Percentiles rank a stretch among this genome's conserved stretches.
Conservation (phyloP, 2,329 filamentous ascomycete genomes). For the Colletotrichum liaoningense region DNA sequence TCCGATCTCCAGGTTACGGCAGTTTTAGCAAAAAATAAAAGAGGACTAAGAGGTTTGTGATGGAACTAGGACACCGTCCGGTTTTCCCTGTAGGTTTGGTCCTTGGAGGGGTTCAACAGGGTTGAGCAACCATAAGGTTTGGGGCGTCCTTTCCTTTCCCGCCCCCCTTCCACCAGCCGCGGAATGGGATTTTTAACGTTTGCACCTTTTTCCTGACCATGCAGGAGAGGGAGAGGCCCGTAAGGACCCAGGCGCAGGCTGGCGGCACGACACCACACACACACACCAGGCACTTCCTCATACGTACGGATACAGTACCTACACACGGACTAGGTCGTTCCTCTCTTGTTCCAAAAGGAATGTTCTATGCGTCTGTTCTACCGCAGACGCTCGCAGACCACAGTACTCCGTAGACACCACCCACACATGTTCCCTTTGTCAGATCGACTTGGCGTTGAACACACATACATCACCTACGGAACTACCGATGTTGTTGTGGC, state of each 20-base stretch:
- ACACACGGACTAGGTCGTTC: not conserved
- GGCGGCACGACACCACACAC: no score
- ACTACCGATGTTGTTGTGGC: not conserved
- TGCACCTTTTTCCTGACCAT: not conserved
- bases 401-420: not conserved
- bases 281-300: not conserved
- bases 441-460: not conserved
- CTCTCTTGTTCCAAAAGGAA: not conserved
- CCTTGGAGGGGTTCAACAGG: not conserved
- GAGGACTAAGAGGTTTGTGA: no score
- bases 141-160: not conserved
- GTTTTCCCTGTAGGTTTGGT: not conserved
- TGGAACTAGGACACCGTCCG: not conserved
- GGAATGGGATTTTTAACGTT: not conserved
- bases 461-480: not conserved
- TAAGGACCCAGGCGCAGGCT: no score
- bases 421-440: not conserved
- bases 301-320: not conserved
- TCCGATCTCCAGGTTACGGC: not conserved
- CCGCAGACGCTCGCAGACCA: not conserved
- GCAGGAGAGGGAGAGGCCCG: not conserved
- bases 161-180: no score
- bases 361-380: constrained; percentile 15
- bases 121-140: not conserved
- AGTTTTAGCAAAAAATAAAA: no score